Evolutionary conservation across 169 alveolate genomes (phyloP).

Genomic region (Theileria equi): DNA sequence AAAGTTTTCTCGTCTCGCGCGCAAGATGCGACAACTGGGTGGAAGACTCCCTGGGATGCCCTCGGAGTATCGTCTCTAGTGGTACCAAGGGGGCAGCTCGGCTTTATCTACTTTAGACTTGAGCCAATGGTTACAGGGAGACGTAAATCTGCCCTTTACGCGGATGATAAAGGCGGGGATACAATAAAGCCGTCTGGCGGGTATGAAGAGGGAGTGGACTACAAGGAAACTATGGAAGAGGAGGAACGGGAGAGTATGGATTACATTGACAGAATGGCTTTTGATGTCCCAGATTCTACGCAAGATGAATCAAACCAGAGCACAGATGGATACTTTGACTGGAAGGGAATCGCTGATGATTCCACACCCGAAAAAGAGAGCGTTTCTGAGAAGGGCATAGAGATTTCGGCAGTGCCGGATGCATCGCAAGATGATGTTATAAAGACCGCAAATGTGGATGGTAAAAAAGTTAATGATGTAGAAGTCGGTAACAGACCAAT

Average conservation of each 20-base stretch:
- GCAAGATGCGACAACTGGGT: too few relatives aligned
- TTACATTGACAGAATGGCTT: constrained; percentile 33
- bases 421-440: constrained; percentile 28
- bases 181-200: background rate
- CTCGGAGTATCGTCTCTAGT: too few relatives aligned
- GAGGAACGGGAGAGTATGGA: constrained; percentile 46
- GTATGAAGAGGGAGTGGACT: constrained; percentile 29
- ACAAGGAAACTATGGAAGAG: constrained; percentile 26
- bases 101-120: too few relatives aligned
- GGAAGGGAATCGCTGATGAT: constrained; percentile 11
- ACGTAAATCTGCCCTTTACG: too few relatives aligned
- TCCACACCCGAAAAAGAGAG: background rate
- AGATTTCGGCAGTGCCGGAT: constrained; percentile 14
- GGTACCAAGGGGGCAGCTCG: too few relatives aligned
- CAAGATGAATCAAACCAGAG: background rate
- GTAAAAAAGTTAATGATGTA: constrained; percentile 18
- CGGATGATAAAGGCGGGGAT: background rate
- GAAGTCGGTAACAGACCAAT: constrained; percentile 52
- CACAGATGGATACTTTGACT: constrained; percentile 13
- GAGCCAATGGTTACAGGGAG: too few relatives aligned
- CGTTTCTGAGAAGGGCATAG: background rate
- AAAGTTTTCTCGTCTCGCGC: too few relatives aligned
- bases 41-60: too few relatives aligned
- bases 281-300: background rate
- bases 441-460: constrained; percentile 30